Evolutionary conservation across 176 grass and related monocot species (phyloP), one percentile per base, ranked within the genome.

Genomic region (Rhipidocladum racemiflorum): DNA sequence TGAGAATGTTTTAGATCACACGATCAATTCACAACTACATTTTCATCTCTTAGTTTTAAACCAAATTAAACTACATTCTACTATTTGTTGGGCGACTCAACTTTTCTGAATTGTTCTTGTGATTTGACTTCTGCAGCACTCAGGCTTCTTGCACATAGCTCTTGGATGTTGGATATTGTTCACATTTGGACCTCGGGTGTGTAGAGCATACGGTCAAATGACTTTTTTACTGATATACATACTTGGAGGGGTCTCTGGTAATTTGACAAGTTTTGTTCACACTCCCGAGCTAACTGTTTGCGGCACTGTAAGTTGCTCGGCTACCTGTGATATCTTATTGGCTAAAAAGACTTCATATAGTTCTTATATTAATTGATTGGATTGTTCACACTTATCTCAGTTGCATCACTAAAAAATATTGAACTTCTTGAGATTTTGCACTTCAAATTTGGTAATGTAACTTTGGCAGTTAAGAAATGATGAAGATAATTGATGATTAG

Each of bases 181-280:
- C 79, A 88, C 83, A 63, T 92, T 92, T 70, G 90, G 93, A 46
- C 90, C 93, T 71, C 77, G 71, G 70, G 87, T 95, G 65, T 92
- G 75, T 71, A 83, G 72, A 88, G 87, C 76, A 66, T 95, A 95
- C 73, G 93, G 93, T 29, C 90, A 84, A 50, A 65, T 78, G n/a
- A 84, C 93, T 29, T 95, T 95, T 85, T 86, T 95, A 65, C 85
- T 95, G 34, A 90, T 95, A 61, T 95, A 95, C 81, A 53, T 95
- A 88, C 79, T 95, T 76, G 93, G 93, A 78, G 93, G 93, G 75
- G 81, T 95, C 81, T 90, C 87, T 23, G 93, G 93, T 66, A 95
- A 92, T 79, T 83, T 95, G 24, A 92, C 85, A 51, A 95, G 93
- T 80, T 92, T 88, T 84, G 59, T 90, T 81, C 93, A 95, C 87